Evolutionary conservation across 331 rosid genomes (phyloP).

Genomic region (Saraca asoca): DNA sequence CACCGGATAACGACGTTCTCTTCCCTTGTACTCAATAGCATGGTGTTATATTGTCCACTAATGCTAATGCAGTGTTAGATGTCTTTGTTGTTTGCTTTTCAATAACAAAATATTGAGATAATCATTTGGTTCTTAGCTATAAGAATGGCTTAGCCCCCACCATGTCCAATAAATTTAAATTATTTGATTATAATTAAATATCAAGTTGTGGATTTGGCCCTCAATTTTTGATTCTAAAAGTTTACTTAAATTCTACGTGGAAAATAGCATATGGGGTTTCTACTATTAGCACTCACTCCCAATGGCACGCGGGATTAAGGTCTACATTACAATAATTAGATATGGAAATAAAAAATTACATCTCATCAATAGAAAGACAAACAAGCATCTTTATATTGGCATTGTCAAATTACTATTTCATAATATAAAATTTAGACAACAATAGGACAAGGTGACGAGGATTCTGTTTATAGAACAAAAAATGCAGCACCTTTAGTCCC

Average conservation of each 20-base stretch:
- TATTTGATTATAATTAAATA: slow-evolving; percentile 28
- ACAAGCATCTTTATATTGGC: too few species aligned
- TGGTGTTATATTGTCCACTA: not conserved
- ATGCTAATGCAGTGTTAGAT: not conserved
- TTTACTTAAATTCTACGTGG: slow-evolving; percentile 36
- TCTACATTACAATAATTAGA: too few species aligned
- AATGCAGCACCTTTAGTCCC: too few species aligned
- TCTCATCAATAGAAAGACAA: too few species aligned
- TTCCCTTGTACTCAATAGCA: not conserved
- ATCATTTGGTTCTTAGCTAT: slow-evolving; percentile 7
- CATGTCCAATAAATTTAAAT: slow-evolving; percentile 6
- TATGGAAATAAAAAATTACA: too few species aligned
- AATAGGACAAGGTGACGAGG: too few species aligned
- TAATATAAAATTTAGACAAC: too few species aligned
- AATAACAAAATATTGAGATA: slow-evolving; percentile 23
- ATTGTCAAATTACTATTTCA: too few species aligned
- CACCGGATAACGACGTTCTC: slow-evolving; percentile 36
- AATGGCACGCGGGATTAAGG: not conserved
- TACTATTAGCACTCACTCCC: slow-evolving; percentile 25
- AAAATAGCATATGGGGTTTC: not conserved
- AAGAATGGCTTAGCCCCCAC: slow-evolving; percentile 26
- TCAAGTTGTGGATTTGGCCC: slow-evolving; percentile 22
- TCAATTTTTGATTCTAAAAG: slow-evolving; percentile 12
- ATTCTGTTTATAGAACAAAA: too few species aligned
- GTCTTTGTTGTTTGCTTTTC: slow-evolving; percentile 15